Conservation (phyloP, 2,329 filamentous ascomycete genomes). For the Akanthomyces lecanii region DNA sequence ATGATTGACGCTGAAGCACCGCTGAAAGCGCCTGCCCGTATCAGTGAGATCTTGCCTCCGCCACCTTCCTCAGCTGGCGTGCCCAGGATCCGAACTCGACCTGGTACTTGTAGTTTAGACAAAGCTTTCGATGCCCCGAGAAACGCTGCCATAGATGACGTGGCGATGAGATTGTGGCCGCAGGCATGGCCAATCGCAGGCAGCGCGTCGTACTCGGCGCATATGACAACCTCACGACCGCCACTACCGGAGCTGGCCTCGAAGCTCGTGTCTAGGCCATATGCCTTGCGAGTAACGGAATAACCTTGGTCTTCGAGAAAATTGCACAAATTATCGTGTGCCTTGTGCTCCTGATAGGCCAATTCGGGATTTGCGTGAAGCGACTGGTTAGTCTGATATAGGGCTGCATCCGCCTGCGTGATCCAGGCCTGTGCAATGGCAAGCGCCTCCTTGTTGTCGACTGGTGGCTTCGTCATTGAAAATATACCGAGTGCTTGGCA, state of each 20-base stretch:
- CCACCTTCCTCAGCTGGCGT: conserved; percentile 42
- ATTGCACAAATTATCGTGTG: conserved; percentile 45
- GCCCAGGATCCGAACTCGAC: conserved; percentile 29
- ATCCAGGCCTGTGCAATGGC: conserved; percentile 22
- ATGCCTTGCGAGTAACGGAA: conserved; percentile 43
- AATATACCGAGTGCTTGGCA: neutral
- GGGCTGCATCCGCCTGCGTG: conserved; percentile 20
- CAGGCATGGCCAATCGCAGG: conserved; percentile 43
- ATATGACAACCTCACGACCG: conserved; percentile 38
- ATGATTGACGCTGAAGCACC: conserved; percentile 31
- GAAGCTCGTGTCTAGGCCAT: conserved; percentile 50
- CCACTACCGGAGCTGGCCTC: conserved; percentile 40
- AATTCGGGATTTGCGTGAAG: conserved; percentile 46
- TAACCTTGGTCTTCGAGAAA: conserved; percentile 43
- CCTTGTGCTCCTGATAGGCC: conserved; percentile 46
- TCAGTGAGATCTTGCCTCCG: conserved; percentile 36
- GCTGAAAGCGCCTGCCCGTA: conserved; percentile 30
- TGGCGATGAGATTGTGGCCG: conserved; percentile 44
- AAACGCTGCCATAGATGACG: conserved; percentile 36
- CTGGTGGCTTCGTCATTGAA: neutral
- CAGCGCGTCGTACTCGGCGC: conserved; percentile 47
- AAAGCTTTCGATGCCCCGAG: conserved; percentile 33
- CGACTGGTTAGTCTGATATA: conserved; percentile 22
- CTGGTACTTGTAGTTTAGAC: conserved; percentile 21
- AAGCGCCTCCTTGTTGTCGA: conserved; percentile 11